A percentile compares a stretch with the other conserved stretches of the same genome.
These are phyloP conservation scores for Kalmanozyma brasiliensis DNA, from an alignment of 1,284 basidiomycete species.

Conservation along the genomic window DNA sequence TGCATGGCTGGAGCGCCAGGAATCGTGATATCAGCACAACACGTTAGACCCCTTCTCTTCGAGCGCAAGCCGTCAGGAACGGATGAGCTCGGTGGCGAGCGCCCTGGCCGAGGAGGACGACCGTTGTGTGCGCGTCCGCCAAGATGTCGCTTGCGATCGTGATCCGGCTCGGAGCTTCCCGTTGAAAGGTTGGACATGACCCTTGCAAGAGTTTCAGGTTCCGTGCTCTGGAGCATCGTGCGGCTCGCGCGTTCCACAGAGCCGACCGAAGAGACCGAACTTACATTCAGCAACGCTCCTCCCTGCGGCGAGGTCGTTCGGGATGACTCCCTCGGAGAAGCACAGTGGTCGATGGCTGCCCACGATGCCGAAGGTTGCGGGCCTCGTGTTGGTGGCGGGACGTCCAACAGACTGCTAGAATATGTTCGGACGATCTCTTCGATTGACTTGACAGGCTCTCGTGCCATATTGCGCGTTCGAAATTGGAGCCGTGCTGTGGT, in stretches of 20 bases:
- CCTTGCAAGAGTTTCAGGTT: slow-evolving; percentile 1
- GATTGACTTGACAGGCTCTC: slow-evolving; percentile 41
- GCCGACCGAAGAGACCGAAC: slow-evolving; percentile 14
- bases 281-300: slow-evolving; percentile 6
- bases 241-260: slow-evolving; percentile 30
- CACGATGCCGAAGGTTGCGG: slow-evolving; percentile 46
- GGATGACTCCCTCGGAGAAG: background rate
- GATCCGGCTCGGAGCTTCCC: background rate
- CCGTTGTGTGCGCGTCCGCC: background rate
- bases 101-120: background rate
- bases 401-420: slow-evolving; percentile 53
- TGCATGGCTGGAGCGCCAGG: slow-evolving; percentile 80
- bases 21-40: slow-evolving; percentile 79
- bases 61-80: slow-evolving; percentile 67
- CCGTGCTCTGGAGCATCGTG: slow-evolving; percentile 7
- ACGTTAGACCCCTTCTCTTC: slow-evolving; percentile 84
- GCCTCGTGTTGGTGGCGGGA: slow-evolving; percentile 46
- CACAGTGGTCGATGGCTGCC: slow-evolving; percentile 45
- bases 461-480: slow-evolving; percentile 3
- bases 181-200: slow-evolving; percentile 9
- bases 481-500: slow-evolving; percentile 24
- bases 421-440: slow-evolving; percentile 70
- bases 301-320: background rate
- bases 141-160: background rate
- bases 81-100: background rate